Evolutionary conservation across 352 stramenopile species (phyloP).

Genomic region (Globisporangium paroecandrum): DNA sequence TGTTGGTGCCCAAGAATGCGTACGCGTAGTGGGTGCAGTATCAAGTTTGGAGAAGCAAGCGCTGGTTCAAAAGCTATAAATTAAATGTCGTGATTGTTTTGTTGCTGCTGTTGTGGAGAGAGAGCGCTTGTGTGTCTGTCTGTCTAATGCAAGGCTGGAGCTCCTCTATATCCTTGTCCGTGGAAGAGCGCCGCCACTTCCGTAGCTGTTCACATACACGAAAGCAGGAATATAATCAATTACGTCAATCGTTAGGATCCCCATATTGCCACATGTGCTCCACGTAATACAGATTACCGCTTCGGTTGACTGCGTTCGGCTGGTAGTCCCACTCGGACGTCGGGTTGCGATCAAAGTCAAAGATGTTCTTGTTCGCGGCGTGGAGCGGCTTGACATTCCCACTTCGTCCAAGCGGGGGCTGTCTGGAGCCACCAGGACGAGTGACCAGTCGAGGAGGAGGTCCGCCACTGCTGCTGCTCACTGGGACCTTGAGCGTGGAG

Average conservation of each 20-base stretch:
- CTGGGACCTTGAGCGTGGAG: slow-evolving; percentile 33
- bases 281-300: slow-evolving; percentile 31
- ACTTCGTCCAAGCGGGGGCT: slow-evolving; percentile 1
- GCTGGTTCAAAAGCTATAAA: neutral
- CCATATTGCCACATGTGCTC: neutral
- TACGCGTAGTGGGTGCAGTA: neutral
- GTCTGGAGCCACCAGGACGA: slow-evolving; percentile 19
- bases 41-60: neutral
- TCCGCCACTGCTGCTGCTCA: slow-evolving; percentile 12
- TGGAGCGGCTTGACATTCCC: slow-evolving; percentile 4
- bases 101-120: neutral
- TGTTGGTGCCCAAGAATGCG: neutral
- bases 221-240: slow-evolving; percentile 1
- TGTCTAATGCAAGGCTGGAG: neutral
- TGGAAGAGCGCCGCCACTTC: slow-evolving; percentile 56
- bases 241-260: neutral
- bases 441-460: slow-evolving; percentile 1
- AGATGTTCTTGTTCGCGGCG: slow-evolving; percentile 12
- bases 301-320: slow-evolving; percentile 37
- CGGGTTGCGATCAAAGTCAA: slow-evolving; percentile 56
- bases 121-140: neutral
- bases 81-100: neutral
- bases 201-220: slow-evolving; percentile 28
- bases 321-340: slow-evolving; percentile 64
- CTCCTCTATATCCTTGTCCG: neutral